Evolutionary conservation across 306 rosid genomes (phyloP).

Genomic region (Parietaria judaica): DNA sequence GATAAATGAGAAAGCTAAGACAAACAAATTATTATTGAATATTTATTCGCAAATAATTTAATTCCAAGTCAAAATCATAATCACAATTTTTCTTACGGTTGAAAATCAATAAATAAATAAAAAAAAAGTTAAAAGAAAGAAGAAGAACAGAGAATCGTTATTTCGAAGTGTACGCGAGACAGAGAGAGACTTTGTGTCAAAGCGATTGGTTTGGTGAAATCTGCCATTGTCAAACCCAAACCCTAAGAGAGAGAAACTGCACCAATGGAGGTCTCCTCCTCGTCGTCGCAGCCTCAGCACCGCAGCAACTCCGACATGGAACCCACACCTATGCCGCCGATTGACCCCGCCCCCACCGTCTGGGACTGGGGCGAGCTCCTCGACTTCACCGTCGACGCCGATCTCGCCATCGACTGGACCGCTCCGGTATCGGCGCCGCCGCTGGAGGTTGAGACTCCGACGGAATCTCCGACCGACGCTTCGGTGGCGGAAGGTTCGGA

Average conservation of each 20-base stretch:
- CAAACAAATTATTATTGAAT: no score
- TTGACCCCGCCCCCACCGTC: constrained; percentile 17
- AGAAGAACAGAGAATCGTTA: neutral
- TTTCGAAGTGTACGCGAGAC: constrained; percentile 1
- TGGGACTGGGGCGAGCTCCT: constrained; percentile 63
- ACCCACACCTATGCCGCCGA: constrained; percentile 9
- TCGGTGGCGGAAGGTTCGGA: constrained; percentile 12
- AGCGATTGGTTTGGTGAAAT: constrained; percentile 7
- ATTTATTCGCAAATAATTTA: no score
- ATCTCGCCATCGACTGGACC: constrained; percentile 21
- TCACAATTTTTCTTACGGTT: neutral
- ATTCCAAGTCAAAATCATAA: no score
- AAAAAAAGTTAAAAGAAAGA: neutral
- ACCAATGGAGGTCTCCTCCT: constrained; percentile 3
- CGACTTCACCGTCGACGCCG: constrained; percentile 37
- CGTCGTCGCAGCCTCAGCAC: constrained; percentile 1
- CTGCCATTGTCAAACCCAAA: neutral
- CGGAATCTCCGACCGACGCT: neutral
- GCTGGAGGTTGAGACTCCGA: neutral
- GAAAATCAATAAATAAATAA: neutral
- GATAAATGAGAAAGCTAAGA: no score
- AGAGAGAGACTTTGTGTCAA: neutral
- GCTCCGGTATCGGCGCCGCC: constrained; percentile 5
- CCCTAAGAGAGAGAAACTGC: neutral
- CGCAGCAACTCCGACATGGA: constrained; percentile 28